Conservation (phyloP, 2,329 filamentous ascomycete genomes). For the Epicoccum nigrum region DNA sequence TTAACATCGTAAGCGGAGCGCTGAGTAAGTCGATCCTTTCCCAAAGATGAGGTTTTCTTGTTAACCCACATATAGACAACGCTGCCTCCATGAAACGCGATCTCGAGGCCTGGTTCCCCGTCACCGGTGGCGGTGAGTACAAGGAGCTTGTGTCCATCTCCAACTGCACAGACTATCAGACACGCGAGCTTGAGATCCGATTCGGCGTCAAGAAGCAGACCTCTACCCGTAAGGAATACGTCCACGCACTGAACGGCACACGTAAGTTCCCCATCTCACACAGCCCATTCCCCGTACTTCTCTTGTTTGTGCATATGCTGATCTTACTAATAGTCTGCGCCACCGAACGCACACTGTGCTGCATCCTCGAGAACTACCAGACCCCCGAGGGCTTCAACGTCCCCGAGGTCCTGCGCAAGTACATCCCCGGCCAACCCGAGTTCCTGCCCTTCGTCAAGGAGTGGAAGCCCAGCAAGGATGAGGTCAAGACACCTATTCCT, state of each 20-base stretch:
- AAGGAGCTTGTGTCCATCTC: slow-evolving; percentile 98
- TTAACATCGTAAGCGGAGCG: slow-evolving; percentile 94
- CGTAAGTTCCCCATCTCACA: slow-evolving; percentile 26
- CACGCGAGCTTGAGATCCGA: slow-evolving; percentile 88
- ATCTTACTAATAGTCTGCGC: slow-evolving; percentile 66
- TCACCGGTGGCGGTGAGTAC: slow-evolving; percentile 76
- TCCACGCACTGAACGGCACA: slow-evolving; percentile 87
- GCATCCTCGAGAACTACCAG: slow-evolving; percentile 96
- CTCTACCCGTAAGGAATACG: slow-evolving; percentile 84
- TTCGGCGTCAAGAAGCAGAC: slow-evolving; percentile 83
- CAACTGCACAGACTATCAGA: slow-evolving; percentile 98
- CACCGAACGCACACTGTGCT: slow-evolving; percentile 91
- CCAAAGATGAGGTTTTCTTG: too few relatives aligned
- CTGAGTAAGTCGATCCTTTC: slow-evolving; percentile 58
- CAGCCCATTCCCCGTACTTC: neutral
- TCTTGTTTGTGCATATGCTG: neutral
- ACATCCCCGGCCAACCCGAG: slow-evolving; percentile 85
- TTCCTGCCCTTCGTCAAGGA: slow-evolving; percentile 91
- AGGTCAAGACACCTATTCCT: slow-evolving; percentile 29
- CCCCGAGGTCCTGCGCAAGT: slow-evolving; percentile 55
- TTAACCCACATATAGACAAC: slow-evolving; percentile 42
- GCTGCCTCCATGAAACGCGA: slow-evolving; percentile 82
- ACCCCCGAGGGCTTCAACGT: slow-evolving; percentile 69
- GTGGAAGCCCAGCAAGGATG: slow-evolving; percentile 42
- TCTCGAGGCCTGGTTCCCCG: slow-evolving; percentile 78